phyloP scores from a whole-genome alignment of 768 basidiomycete species.

The Russula sp. region DNA sequence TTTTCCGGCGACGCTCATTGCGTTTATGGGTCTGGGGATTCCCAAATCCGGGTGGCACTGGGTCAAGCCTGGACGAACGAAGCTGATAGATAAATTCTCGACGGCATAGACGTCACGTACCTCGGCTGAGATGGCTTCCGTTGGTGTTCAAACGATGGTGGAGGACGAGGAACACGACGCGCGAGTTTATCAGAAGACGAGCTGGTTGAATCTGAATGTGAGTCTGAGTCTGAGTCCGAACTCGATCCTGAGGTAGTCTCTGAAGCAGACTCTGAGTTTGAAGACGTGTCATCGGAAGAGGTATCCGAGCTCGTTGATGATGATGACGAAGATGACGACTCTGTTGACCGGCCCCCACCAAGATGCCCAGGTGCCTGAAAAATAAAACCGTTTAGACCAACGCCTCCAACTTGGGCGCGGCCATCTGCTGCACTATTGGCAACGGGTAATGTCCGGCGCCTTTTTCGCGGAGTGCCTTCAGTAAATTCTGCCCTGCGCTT shows the following conservation, averaged over 20 bases:
- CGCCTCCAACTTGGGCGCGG: not conserved
- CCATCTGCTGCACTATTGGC: not conserved
- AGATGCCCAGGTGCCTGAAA: not conserved
- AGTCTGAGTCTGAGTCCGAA: slow-evolving; percentile 25
- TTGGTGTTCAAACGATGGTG: not conserved
- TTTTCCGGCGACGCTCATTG: slow-evolving; percentile 55
- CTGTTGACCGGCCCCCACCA: not conserved
- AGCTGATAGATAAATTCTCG: not conserved
- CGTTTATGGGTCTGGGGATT: slow-evolving; percentile 55
- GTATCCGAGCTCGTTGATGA: slow-evolving; percentile 12
- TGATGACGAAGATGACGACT: slow-evolving; percentile 10
- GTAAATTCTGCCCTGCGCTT: slow-evolving; percentile 16
- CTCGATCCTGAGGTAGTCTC: slow-evolving; percentile 32
- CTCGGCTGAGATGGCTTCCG: slow-evolving; percentile 3
- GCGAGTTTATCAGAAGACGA: slow-evolving; percentile 25
- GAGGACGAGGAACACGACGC: not conserved
- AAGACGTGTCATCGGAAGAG: slow-evolving; percentile 31
- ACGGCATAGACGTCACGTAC: slow-evolving; percentile 4
- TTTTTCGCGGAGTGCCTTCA: slow-evolving; percentile 15
- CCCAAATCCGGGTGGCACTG: slow-evolving; percentile 58
- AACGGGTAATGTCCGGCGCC: not conserved
- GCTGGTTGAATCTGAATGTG: slow-evolving; percentile 33
- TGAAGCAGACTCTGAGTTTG: slow-evolving; percentile 34
- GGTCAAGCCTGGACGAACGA: slow-evolving; percentile 15
- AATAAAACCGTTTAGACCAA: not conserved